Base-by-base conservation (phyloP, 192 early-diverging fungal species). In the Coemansia guatemalensis region DNA sequence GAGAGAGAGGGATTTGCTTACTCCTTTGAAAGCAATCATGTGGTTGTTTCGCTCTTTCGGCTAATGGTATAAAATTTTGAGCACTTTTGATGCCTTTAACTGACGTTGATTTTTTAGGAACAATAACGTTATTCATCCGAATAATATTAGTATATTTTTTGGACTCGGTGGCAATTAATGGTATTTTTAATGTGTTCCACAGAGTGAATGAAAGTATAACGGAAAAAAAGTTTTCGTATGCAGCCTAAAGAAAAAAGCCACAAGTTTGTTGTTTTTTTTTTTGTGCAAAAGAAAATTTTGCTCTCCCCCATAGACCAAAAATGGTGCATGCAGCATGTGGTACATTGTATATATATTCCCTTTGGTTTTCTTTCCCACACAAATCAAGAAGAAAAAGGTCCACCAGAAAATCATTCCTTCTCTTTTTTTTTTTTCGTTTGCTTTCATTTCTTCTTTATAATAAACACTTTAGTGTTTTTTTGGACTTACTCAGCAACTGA, bases 241-340 rank as follows among this genome's bases (percentile, higher is more conserved):
- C 55, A 33, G 27, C 55, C n/a, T n/a, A n/a, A n/a, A n/a, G n/a
- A n/a, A 35, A 14, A 52, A 52, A 26, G 48, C 22, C 21, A 26
- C 55, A 56, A 8, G 23, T 33, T 29, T n/a, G 9, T 11, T 35
- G 6, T 33, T 33, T 29, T n/a, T 35, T 11, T 35, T 24, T 33
- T 56, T 56, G 55, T 52, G 22, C 50, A 52, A 52, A 52, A 27
- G 17, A 55, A 26, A 55, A 30, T n/a, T n/a, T n/a, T n/a, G 3
- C 33, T 4, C 33, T 30, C 21, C 33, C 33, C 33, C n/a, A 32
- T 55, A 32, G n/a, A 20, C 53, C n/a, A n/a, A 22, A 35, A 35
- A 30, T 56, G 11, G 55, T 23, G 22, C 20, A 25, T 52, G 21
- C 25, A 22, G 22, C 50, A 25, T 9, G 30, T 32, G 39, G 20